Base-by-base conservation (phyloP, 768 basidiomycete genomes). In the Amanita thiersii region DNA sequence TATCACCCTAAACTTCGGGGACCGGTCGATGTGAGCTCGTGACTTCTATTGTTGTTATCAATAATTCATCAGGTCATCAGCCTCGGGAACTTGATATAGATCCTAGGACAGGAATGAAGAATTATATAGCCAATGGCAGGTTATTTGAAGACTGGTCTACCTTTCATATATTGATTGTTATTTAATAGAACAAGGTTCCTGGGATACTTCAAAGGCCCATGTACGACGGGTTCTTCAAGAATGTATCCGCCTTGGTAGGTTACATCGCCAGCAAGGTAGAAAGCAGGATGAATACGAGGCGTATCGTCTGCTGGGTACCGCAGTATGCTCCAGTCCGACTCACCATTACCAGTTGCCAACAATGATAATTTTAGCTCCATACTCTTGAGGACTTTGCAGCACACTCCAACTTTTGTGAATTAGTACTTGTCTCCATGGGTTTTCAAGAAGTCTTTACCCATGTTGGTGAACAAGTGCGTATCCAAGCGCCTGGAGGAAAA, bases 391-490 rank as follows among this genome's bases (percentile, higher is more conserved):
- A 96, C 55, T 92, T 86, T 56, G 65, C 87, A 2, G 88, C 91
- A 0, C 92, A 96, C 56, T 85, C 82, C 41, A 87, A 94, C 64
- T 93, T 86, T 56, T 88, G 85, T 65, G 91, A 96, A 59, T 68
- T 94, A 7, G 69, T 77, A 0, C 73, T 97, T 9, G 74, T 82
- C 25, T 67, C 70, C 0, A 65, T 90, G 64, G 93, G 92, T 0
- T 66, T 91, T 56, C 49, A 57, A 0, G 65, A 89, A 31, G 81
- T 94, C 2, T 97, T 96, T 62, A 58, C 77, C 20, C 92, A 97
- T 51, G 86, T 94, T 23, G 93, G 93, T 3, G 81, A 87, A 42
- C 72, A 76, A 36, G 82, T 82, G 7, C 71, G 79, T 26, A 66
- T 94, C 23, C 78, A 79, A 39, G 78, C 85, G 9, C 86, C 80